A percentile compares a stretch with the other conserved stretches of the same genome.
Conservation (phyloP, 768 basidiomycete species). For the Coprinopsis strossmayeri region DNA sequence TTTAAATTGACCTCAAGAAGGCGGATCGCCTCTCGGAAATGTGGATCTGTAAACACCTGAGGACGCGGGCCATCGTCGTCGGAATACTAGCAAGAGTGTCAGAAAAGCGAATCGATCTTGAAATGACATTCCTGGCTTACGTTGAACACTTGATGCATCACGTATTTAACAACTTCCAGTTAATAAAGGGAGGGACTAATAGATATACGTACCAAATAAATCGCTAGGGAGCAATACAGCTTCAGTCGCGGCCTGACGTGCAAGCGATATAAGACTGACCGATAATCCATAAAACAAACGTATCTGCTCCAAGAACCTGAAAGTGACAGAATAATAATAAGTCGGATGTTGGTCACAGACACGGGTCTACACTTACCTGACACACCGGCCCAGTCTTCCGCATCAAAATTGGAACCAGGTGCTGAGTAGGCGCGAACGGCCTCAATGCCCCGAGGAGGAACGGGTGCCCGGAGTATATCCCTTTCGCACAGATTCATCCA, state of each 20-base stretch:
- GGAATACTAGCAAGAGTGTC: slow-evolving; percentile 22
- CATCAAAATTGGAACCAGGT: slow-evolving; percentile 26
- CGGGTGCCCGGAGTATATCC: slow-evolving; percentile 27
- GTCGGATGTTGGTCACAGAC: neutral
- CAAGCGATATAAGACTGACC: slow-evolving; percentile 27
- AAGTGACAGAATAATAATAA: slow-evolving; percentile 1
- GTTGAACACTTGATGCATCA: neutral
- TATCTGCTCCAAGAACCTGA: slow-evolving; percentile 64
- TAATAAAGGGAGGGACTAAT: slow-evolving; percentile 12
- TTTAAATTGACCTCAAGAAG: slow-evolving; percentile 52
- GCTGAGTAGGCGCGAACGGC: slow-evolving; percentile 51
- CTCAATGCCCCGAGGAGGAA: slow-evolving; percentile 46
- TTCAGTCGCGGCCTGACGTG: neutral
- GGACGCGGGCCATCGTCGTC: slow-evolving; percentile 30
- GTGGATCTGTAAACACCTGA: slow-evolving; percentile 45
- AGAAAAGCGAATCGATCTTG: slow-evolving; percentile 2
- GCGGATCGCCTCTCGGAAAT: slow-evolving; percentile 60
- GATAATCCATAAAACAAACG: slow-evolving; percentile 76
- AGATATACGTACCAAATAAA: no score
- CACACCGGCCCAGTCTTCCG: slow-evolving; percentile 67
- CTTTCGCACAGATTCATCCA: slow-evolving; percentile 45
- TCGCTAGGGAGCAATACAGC: slow-evolving; percentile 21
- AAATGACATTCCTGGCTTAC: slow-evolving; percentile 15
- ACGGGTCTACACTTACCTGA: slow-evolving; percentile 34
- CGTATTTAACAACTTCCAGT: neutral